Conservation (phyloP, 2,329 filamentous ascomycete genomes). For the Aspergillus sp. region DNA sequence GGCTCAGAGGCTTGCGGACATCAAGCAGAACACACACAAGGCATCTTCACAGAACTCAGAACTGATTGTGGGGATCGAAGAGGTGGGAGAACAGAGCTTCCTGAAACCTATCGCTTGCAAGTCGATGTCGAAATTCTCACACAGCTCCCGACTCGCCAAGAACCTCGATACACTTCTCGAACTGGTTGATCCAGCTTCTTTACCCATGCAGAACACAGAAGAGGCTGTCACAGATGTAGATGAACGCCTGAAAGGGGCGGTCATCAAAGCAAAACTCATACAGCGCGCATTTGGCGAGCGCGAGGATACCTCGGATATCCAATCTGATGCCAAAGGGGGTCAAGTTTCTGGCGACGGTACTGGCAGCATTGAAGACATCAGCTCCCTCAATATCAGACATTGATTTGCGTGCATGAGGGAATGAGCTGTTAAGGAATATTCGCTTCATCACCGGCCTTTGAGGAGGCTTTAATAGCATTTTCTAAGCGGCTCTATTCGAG, state of each 20-base stretch:
- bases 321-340: constrained; percentile 30
- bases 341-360: constrained; percentile 34
- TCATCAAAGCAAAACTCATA: constrained; percentile 81
- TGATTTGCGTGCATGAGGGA: constrained; percentile 20
- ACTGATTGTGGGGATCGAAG: constrained; percentile 9
- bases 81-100: constrained; percentile 15
- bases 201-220: constrained; percentile 81
- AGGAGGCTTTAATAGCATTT: not conserved
- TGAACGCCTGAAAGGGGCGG: constrained; percentile 78
- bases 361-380: constrained; percentile 51
- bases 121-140: constrained; percentile 48
- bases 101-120: constrained; percentile 31
- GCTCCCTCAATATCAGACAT: constrained; percentile 41
- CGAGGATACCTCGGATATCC: constrained; percentile 29
- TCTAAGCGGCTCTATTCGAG: not conserved
- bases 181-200: constrained; percentile 73
- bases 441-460: not conserved
- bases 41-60: constrained; percentile 1
- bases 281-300: constrained; percentile 65
- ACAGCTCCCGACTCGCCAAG: constrained; percentile 68
- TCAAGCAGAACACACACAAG: constrained; percentile 10
- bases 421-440: no score
- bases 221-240: constrained; percentile 90
- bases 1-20: constrained; percentile 65
- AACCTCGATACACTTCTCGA: constrained; percentile 75